These are phyloP conservation scores for Bondarzewia mesenterica DNA, from an alignment of 1,284 basidiomycete species.

Conservation along the genomic window DNA sequence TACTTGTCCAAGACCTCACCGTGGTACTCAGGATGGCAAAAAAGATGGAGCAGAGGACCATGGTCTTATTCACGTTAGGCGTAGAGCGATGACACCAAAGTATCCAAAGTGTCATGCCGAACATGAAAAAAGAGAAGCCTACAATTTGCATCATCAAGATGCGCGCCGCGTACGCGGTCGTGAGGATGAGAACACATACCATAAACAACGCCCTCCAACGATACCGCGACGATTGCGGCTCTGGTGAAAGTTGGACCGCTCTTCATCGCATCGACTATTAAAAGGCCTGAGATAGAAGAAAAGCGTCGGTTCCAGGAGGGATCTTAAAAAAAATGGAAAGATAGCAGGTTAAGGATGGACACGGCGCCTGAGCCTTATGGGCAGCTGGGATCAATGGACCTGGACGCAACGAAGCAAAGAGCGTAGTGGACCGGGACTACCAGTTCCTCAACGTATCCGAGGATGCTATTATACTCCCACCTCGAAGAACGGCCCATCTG, in stretches of 20 bases:
- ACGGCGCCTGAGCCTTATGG: too few relatives aligned
- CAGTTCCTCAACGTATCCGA: too few relatives aligned
- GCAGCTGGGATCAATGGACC: too few relatives aligned
- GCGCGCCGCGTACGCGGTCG: background rate
- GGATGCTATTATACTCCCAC: too few relatives aligned
- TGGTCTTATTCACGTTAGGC: slow-evolving; percentile 3
- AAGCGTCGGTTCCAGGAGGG: too few relatives aligned
- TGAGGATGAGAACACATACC: background rate
- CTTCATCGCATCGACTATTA: background rate
- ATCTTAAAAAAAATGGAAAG: too few relatives aligned
- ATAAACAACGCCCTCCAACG: background rate
- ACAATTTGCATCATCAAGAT: too few relatives aligned
- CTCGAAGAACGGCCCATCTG: too few relatives aligned
- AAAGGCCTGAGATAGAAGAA: too few relatives aligned
- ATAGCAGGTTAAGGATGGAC: too few relatives aligned
- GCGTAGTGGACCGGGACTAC: too few relatives aligned
- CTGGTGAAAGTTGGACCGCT: background rate
- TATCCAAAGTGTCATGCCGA: slow-evolving; percentile 4
- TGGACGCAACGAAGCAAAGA: too few relatives aligned
- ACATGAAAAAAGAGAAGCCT: slow-evolving; percentile 5
- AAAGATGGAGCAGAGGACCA: slow-evolving; percentile 6
- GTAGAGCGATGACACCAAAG: background rate
- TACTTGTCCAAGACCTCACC: background rate
- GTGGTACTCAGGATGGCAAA: slow-evolving; percentile 6
- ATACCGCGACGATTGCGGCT: background rate